Conservation (phyloP, 2,329 filamentous ascomycete genomes). For the Colletotrichum lindemuthianum region DNA sequence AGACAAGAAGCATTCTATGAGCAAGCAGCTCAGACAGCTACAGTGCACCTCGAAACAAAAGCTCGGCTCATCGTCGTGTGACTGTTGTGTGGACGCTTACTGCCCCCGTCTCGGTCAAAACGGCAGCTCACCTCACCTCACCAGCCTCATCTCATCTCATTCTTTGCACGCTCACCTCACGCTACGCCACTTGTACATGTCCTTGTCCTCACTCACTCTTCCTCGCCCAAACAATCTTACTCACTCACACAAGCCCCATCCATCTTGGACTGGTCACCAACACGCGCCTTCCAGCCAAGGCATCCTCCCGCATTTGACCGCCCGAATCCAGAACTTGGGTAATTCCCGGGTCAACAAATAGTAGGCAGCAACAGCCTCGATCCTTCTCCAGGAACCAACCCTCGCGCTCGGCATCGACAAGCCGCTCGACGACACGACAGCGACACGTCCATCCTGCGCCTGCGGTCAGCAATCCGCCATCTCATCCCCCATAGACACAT, state of each 20-base stretch:
- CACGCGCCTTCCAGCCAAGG: not conserved
- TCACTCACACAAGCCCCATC: no score
- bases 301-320: slow-evolving; percentile 5
- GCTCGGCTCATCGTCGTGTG: not conserved
- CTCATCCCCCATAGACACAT: no score
- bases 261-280: slow-evolving; percentile 1
- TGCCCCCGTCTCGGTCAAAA: not conserved
- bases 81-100: not conserved
- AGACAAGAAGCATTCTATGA: not conserved
- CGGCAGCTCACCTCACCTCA: not conserved
- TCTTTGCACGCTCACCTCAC: not conserved
- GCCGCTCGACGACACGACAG: slow-evolving; percentile 21
- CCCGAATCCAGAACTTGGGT: slow-evolving; percentile 12
- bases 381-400: not conserved
- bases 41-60: not conserved
- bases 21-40: no score
- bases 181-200: not conserved
- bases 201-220: no score
- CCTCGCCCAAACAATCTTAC: no score
- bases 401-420: slow-evolving; percentile 2
- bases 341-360: slow-evolving; percentile 5
- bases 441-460: slow-evolving; percentile 7
- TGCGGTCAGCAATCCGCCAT: slow-evolving; percentile 35
- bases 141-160: slow-evolving; percentile 14
- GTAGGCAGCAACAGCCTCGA: not conserved